Percentiles rank a stretch among this genome's conserved stretches.
phyloP scores from a whole-genome alignment of 2,329 filamentous ascomycete species.

The Talaromyces sp. region DNA sequence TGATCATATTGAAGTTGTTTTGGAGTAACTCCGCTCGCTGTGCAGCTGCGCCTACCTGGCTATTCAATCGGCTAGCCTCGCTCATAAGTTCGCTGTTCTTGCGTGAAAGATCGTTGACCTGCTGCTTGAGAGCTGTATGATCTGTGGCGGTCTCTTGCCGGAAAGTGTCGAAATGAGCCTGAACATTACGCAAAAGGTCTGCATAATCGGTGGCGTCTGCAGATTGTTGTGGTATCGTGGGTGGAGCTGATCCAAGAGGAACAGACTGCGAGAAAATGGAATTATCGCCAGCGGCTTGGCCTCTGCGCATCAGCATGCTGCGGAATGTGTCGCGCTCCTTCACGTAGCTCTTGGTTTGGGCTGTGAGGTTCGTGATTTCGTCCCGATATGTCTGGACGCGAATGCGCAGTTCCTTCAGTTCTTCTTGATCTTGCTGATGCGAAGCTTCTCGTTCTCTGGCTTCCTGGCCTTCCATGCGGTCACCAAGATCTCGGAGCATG shows the following conservation, averaged over 20 bases:
- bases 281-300: conserved; percentile 54
- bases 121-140: conserved; percentile 74
- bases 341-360: conserved; percentile 86
- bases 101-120: conserved; percentile 72
- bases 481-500: conserved; percentile 76
- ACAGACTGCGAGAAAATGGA: conserved; percentile 69
- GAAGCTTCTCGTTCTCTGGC: conserved; percentile 58
- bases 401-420: conserved; percentile 67
- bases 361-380: conserved; percentile 74
- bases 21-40: conserved; percentile 88
- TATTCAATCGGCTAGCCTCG: conserved; percentile 72
- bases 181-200: conserved; percentile 77
- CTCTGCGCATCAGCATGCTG: conserved; percentile 78
- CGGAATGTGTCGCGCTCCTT: conserved; percentile 97
- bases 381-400: conserved; percentile 76
- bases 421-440: conserved; percentile 55
- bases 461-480: conserved; percentile 87
- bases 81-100: conserved; percentile 80
- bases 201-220: conserved; percentile 64
- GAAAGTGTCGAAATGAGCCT: conserved; percentile 84
- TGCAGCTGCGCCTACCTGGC: conserved; percentile 73
- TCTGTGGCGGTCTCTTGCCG: conserved; percentile 80
- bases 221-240: conserved; percentile 37
- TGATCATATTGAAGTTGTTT: conserved; percentile 76
- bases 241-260: conserved; percentile 49